Evolutionary conservation across 2,329 filamentous ascomycete genomes (phyloP), one percentile per base, ranked within the genome.

Genomic region (Aureobasidium zeae): DNA sequence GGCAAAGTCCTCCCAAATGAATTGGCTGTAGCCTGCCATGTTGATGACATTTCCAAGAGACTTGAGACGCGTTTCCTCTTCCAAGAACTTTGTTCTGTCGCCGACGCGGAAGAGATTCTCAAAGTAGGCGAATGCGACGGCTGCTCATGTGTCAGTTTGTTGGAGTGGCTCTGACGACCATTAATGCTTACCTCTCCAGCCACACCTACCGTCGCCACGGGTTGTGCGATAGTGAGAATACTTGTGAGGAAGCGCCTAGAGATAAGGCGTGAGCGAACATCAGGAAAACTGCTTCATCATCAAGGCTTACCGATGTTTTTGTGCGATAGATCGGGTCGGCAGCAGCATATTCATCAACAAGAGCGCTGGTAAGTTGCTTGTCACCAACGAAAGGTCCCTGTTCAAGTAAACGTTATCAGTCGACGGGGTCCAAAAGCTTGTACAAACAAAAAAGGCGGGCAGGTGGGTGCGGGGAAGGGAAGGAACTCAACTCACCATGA

Each of bases 141-240:
- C 91, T 96, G 11, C n/a, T 35, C 24, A 48, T 22, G n/a, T n/a
- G 54, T 68, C 46, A 67, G 51, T 37, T 28, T 16, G 16, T 19
- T 37, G 22, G 16, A 12, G 12, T 38, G 22, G 24, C 19, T 44
- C 41, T 48, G 42, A 30, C 44, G 43, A 46, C 13, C 26, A n/a
- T 32, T 36, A 11, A n/a, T 42, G 51, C 80, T 70, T 73, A 95
- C 89, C 91, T 81, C 89, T 78, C 89, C 91, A 96, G 57, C 89
- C 91, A 65, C 91, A 96, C 61, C 94, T 93, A 47, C 91, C 91
- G 66, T 96, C 89, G 42, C 91, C 89, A 63, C 83, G 81, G 33
- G 38, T 47, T 3, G 31, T 44, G n/a, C 47, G 37, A 30, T 43
- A 39, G 35, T 44, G 81, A 15, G 86, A 84, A 63, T 94, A 94